Conservation (phyloP, 345 rosid species). For the Eucalyptus pauciflora region DNA sequence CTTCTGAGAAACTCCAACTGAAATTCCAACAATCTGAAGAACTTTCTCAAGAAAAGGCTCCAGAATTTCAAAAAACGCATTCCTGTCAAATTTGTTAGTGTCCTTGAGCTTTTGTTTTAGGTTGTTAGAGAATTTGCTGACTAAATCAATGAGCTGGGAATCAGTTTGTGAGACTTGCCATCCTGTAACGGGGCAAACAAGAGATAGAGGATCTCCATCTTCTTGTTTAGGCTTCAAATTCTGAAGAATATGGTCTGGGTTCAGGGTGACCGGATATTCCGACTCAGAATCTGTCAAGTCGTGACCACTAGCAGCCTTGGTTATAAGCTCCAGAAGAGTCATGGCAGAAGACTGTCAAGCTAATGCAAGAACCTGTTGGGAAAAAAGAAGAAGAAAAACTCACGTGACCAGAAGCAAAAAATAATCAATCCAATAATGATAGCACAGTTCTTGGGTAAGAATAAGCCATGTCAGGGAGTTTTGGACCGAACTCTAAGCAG, state of each 20-base stretch:
- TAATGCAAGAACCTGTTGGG: not conserved
- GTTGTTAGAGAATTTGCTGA: slow-evolving; percentile 35
- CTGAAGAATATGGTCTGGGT: slow-evolving; percentile 30
- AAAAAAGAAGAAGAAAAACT: not conserved
- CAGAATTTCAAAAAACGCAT: slow-evolving; percentile 33
- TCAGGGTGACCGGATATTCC: slow-evolving; percentile 49
- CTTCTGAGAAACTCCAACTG: slow-evolving; percentile 6
- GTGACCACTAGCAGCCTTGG: slow-evolving; percentile 26
- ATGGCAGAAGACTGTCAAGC: not conserved
- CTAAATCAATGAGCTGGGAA: slow-evolving; percentile 25
- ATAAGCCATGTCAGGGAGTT: not conserved
- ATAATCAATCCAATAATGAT: not conserved
- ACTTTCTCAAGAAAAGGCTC: slow-evolving; percentile 46
- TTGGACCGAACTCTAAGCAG: not conserved
- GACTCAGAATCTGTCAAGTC: slow-evolving; percentile 11
- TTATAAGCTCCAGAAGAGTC: slow-evolving; percentile 5
- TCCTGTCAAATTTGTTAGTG: slow-evolving; percentile 28
- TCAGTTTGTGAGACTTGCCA: slow-evolving; percentile 51
- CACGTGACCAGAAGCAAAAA: not conserved
- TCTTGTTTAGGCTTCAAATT: slow-evolving; percentile 57
- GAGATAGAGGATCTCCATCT: slow-evolving; percentile 22
- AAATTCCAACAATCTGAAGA: slow-evolving; percentile 17
- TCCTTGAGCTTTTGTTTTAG: slow-evolving; percentile 53
- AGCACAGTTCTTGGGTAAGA: not conserved
- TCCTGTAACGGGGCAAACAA: slow-evolving; percentile 42